Base-by-base conservation (phyloP, 202 grass and related monocot species). In the Tripidium arundinaceum region DNA sequence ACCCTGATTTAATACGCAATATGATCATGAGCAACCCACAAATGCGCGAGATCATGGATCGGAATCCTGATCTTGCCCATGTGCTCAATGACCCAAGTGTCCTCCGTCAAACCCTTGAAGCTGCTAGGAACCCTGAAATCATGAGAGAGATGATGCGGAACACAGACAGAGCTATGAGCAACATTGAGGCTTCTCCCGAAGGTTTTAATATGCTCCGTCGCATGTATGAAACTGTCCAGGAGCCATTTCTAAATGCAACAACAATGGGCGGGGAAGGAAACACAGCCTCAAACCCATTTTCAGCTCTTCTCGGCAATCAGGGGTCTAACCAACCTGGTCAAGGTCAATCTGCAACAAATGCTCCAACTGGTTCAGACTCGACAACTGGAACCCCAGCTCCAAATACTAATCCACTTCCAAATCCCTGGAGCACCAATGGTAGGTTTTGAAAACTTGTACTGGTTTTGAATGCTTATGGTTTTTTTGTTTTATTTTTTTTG, bases 131-230 rank as follows among this genome's bases (percentile, higher is more conserved):
- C 74, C 94, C 94, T 47, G 94, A 97, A 79, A 83, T 97, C 68
- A 97, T 97, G 94, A 94, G 94, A 41, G 94, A 97, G 81, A 94
- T 97, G 94, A 97, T 97, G 94, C 83, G 94, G 46, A 97, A 97
- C 81, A 97, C 94, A 71, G 94, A 97, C 83, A 93, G 94, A 85
- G 94, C 91, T 49, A 97, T 97, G 94, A 94, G 94, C 75, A 97
- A 97, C 80, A 97, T 97, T 26, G 94, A 97, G 79, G 85, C 91
- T 38, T 92, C 94, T 78, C 94, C 94, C 75, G 94, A 97, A 92
- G 94, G 94, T 55, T 97, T 97, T 70, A 97, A 97, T 74, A 97
- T 97, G 94, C 89, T 97, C 52, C 84, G 94, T 10, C 91, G 94
- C 76, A 97, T 97, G 94, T 97, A 97, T 87, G 94, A 97, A 85